Base-by-base conservation (phyloP, 176 grass and related monocot genomes). In the Aegilops sharonensis region DNA sequence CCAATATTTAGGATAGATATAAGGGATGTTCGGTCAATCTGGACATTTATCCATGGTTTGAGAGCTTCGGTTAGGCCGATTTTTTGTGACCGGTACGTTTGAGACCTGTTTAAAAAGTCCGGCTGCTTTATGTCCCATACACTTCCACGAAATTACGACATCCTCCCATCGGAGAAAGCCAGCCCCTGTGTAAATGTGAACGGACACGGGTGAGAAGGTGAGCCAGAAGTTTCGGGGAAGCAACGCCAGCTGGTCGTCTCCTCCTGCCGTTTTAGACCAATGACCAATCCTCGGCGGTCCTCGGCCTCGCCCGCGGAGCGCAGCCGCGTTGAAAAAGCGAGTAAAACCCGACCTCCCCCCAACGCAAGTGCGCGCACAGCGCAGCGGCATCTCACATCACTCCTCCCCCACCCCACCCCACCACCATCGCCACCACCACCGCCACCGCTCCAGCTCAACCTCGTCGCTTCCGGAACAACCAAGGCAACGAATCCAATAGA, bases 391-490 rank as follows among this genome's bases (percentile, higher is more conserved):
- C 54, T 57, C 54, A 20, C 54, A 57, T 57, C 54, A 21, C 54
- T 57, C 54, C 17, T 2, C 18, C 54, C 43, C 42, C 42, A 43
- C 42, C 40, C 52, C 52, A 11, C n/a, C 25, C 61, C 61, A 25
- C 9, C 20, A 29, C 30, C 45, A 48, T 45, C 42, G 11, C 43
- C 48, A 5, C 43, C 43, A 4, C 40, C 40, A 9, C 66, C 68
- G 37, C 36, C 70, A 25, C 37, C 71, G 71, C 42, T 75, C 72
- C 72, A 75, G 72, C 72, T 75, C 54, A 57, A 57, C 54, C 54
- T 57, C 72, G 72, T 48, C 72, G 72, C n/a, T 48, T 75, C 72
- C 72, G 72, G 72, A 17, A 5, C 72, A 13, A 5, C 40, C 72
- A 29, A 75, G 71, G 40, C 71, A 74, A 32, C 3, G 0, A 73